A percentile compares a stretch with the other conserved stretches of the same genome.
phyloP scores from a whole-genome alignment of 2,329 filamentous ascomycete genomes.

The Neofusicoccum sp. region DNA sequence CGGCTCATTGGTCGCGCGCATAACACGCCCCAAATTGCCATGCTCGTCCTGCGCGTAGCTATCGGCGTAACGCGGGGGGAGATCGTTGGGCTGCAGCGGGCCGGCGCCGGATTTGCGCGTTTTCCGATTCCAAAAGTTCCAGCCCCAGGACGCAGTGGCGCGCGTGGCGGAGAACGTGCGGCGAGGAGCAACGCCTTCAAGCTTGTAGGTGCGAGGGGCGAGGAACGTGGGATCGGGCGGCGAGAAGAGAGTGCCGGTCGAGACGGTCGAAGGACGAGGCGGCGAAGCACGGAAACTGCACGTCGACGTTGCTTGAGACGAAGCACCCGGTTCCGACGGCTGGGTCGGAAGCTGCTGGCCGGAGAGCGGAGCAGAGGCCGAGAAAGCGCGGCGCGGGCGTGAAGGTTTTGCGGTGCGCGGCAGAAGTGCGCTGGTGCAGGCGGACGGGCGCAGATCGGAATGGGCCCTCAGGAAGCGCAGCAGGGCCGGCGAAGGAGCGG shows the following conservation, averaged over 20 bases:
- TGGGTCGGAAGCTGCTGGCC: neutral
- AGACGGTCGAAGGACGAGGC: neutral
- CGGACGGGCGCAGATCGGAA: constrained; percentile 19
- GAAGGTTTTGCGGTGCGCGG: neutral
- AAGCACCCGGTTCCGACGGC: neutral
- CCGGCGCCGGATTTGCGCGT: constrained; percentile 37
- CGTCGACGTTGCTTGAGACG: neutral
- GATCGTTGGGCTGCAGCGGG: constrained; percentile 34
- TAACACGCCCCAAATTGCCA: constrained; percentile 63
- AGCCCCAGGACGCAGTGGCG: constrained; percentile 17
- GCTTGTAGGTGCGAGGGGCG: neutral
- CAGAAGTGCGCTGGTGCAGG: neutral
- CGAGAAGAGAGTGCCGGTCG: neutral
- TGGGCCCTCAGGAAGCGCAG: constrained; percentile 38
- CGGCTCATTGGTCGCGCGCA: constrained; percentile 80
- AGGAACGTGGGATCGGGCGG: neutral
- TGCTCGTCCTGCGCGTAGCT: constrained; percentile 48
- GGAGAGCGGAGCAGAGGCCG: neutral
- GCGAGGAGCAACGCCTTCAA: neutral
- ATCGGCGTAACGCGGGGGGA: constrained; percentile 6
- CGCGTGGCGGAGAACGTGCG: constrained; percentile 25
- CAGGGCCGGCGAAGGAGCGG: constrained; percentile 36
- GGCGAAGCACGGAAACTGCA: neutral
- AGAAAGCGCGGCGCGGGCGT: neutral
- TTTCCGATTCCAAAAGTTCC: constrained; percentile 29